A percentile compares a stretch with the other conserved stretches of the same genome.
phyloP scores from a whole-genome alignment of 768 basidiomycete species.

The Baorangia bicolor region DNA sequence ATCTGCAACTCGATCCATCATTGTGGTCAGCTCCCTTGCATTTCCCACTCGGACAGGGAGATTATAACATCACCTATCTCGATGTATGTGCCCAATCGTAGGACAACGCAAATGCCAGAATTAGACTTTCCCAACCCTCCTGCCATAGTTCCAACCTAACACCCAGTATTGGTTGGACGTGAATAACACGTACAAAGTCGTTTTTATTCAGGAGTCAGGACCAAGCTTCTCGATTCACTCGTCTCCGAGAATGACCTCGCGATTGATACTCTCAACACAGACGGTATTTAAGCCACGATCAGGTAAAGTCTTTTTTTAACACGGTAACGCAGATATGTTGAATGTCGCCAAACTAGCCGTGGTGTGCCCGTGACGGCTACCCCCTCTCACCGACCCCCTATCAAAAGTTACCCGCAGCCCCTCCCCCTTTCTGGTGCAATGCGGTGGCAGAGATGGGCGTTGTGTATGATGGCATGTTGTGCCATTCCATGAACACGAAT shows the following conservation, averaged over 20 bases:
- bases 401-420: constrained; percentile 5
- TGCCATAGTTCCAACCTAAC: constrained; percentile 27
- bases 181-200: constrained; percentile 54
- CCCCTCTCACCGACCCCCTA: constrained; percentile 55
- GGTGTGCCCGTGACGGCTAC: constrained; percentile 55
- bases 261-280: constrained; percentile 45
- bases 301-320: background rate
- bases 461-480: constrained; percentile 54
- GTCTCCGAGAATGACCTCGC: constrained; percentile 55
- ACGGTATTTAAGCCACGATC: background rate
- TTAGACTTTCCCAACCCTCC: background rate
- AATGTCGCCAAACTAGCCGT: constrained; percentile 24
- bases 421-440: constrained; percentile 44
- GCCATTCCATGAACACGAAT: constrained; percentile 58
- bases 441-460: constrained; percentile 49
- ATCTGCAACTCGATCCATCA: too few species aligned
- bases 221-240: constrained; percentile 66
- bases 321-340: background rate
- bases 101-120: too few species aligned
- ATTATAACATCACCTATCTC: background rate
- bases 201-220: constrained; percentile 59
- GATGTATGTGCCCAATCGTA: background rate
- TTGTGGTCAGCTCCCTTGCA: too few species aligned
- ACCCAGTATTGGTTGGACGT: background rate
- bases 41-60: too few species aligned